Evolutionary conservation across 2,329 filamentous ascomycete species (phyloP).

Genomic region (Aspergillus carbonarius): DNA sequence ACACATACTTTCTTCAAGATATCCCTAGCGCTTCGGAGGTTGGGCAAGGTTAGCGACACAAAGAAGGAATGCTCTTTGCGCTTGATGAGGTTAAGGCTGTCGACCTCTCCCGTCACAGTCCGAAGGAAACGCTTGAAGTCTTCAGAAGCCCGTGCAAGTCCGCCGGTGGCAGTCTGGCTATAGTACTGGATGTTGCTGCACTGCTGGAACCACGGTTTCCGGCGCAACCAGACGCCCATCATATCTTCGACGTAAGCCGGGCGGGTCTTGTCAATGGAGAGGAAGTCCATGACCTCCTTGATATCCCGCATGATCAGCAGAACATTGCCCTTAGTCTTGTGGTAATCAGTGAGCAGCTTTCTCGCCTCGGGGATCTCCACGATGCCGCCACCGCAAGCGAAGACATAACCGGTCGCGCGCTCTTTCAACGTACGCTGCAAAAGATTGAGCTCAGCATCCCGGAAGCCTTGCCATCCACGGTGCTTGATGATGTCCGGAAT

Average conservation of each 20-base stretch:
- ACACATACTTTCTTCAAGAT: slow-evolving; percentile 71
- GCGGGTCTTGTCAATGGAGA: slow-evolving; percentile 82
- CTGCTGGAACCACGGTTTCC: slow-evolving; percentile 84
- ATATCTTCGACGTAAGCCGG: slow-evolving; percentile 93
- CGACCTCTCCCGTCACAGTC: slow-evolving; percentile 63
- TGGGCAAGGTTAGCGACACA: slow-evolving; percentile 81
- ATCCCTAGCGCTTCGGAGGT: slow-evolving; percentile 63
- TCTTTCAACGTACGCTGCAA: slow-evolving; percentile 72
- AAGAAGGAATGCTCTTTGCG: slow-evolving; percentile 81
- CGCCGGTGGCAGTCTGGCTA: slow-evolving; percentile 63
- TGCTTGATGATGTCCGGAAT: slow-evolving; percentile 83
- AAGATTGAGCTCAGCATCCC: slow-evolving; percentile 72
- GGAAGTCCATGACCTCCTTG: slow-evolving; percentile 81
- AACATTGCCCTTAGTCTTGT: slow-evolving; percentile 75
- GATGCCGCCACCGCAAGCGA: slow-evolving; percentile 91
- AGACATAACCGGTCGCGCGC: slow-evolving; percentile 72
- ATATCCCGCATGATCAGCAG: slow-evolving; percentile 86
- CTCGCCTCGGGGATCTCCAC: slow-evolving; percentile 83
- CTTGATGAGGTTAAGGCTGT: slow-evolving; percentile 57
- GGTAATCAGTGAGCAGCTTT: slow-evolving; percentile 70
- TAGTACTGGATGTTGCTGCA: slow-evolving; percentile 96
- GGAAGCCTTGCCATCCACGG: slow-evolving; percentile 84
- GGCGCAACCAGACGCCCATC: slow-evolving; percentile 82
- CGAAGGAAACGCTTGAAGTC: slow-evolving; percentile 74
- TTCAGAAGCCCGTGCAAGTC: slow-evolving; percentile 55